Evolutionary conservation across 1,284 basidiomycete species (phyloP).

Genomic region (Apiotrichum gracile): DNA sequence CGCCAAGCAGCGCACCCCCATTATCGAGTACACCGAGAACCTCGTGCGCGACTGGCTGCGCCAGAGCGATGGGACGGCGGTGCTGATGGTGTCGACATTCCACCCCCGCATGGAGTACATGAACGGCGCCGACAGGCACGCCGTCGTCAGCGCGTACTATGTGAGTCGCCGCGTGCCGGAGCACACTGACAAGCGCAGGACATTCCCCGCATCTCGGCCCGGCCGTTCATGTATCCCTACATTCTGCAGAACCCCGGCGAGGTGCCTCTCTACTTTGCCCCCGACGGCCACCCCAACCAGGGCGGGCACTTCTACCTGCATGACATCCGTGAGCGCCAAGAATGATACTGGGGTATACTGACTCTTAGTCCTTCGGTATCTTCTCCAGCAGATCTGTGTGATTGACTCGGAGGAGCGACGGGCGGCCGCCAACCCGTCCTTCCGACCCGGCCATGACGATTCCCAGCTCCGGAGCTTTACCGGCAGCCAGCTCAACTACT

Average conservation of each 20-base stretch:
- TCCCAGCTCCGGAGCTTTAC: too few species aligned
- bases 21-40: conserved; percentile 1
- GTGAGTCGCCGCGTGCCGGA: not conserved
- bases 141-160: not conserved
- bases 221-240: conserved; percentile 7
- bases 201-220: conserved; percentile 5
- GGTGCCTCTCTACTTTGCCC: not conserved
- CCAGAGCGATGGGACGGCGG: not conserved
- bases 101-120: not conserved
- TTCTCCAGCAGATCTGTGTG: too few species aligned
- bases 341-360: too few species aligned
- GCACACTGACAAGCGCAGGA: conserved; percentile 1
- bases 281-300: too few species aligned
- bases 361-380: too few species aligned
- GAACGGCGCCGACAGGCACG: conserved; percentile 2
- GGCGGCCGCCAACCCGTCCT: too few species aligned
- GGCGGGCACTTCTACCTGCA: too few species aligned
- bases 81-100: conserved; percentile 3
- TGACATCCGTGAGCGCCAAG: too few species aligned
- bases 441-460: too few species aligned
- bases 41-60: conserved; percentile 3
- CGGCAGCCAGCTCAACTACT: too few species aligned
- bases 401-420: too few species aligned
- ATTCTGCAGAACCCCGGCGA: conserved; percentile 3
- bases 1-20: not conserved